Percentiles rank a stretch among this genome's conserved stretches.
These are phyloP conservation scores for Phaffia tasmanica DNA, from an alignment of 768 basidiomycete species.

Conservation along the genomic window DNA sequence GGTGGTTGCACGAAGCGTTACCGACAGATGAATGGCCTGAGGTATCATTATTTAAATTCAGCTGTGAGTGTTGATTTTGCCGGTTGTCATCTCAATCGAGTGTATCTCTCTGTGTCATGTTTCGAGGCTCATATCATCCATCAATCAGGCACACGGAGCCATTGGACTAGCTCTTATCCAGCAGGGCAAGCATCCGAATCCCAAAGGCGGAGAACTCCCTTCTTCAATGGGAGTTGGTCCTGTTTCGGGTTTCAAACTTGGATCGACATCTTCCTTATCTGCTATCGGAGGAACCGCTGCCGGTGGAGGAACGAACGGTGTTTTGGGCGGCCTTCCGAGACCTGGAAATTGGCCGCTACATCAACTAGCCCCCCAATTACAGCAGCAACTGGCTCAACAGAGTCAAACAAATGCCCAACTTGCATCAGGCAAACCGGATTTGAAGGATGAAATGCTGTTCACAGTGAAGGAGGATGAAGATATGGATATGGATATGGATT, in stretches of 20 bases:
- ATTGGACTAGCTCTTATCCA: constrained; percentile 75
- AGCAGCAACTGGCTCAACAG: no score
- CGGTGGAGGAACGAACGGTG: no score
- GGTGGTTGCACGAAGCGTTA: constrained; percentile 55
- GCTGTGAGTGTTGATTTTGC: constrained; percentile 15
- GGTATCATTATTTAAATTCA: constrained; percentile 25
- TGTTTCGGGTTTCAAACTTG: no score
- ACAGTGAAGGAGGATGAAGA: constrained; percentile 22
- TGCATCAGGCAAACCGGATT: not conserved
- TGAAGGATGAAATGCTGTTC: constrained; percentile 22
- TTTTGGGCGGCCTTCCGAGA: no score
- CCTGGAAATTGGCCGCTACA: no score
- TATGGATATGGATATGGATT: constrained; percentile 26
- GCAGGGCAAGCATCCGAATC: constrained; percentile 40
- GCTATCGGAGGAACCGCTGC: no score
- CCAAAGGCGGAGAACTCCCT: constrained; percentile 18
- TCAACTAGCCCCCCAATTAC: no score
- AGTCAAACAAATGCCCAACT: no score
- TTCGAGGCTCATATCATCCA: constrained; percentile 16
- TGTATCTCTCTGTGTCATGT: not conserved
- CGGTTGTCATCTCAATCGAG: not conserved
- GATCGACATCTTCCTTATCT: no score
- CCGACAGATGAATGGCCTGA: constrained; percentile 52
- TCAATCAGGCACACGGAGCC: constrained; percentile 88
- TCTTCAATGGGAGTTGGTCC: no score